These are phyloP conservation scores for Microcyclosporella mali DNA, from an alignment of 2,329 filamentous ascomycete genomes.

Conservation along the genomic window DNA sequence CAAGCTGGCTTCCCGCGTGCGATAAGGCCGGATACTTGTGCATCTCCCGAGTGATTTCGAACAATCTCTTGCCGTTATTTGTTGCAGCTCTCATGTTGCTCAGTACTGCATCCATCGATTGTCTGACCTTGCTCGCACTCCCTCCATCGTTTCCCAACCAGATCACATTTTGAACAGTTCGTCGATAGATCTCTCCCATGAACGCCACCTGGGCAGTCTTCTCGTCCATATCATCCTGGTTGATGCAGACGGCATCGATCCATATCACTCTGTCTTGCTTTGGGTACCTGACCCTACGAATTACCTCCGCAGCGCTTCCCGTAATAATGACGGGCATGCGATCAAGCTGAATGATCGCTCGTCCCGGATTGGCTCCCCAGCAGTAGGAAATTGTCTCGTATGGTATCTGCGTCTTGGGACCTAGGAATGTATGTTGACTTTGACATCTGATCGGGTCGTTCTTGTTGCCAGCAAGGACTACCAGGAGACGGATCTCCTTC, in stretches of 20 bases:
- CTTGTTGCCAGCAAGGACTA: background rate
- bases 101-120: too few species aligned
- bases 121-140: background rate
- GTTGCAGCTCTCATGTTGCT: too few species aligned
- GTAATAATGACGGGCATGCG: background rate
- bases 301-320: background rate
- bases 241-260: constrained; percentile 10
- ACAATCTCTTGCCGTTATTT: too few species aligned
- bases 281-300: background rate
- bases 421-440: background rate
- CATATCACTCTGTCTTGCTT: constrained; percentile 1
- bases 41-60: too few species aligned
- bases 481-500: constrained; percentile 1
- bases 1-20: too few species aligned
- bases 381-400: constrained; percentile 5
- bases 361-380: background rate
- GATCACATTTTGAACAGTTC: background rate
- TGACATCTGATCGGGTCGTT: background rate
- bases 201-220: constrained; percentile 8
- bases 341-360: background rate
- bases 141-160: constrained; percentile 1
- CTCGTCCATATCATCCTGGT: constrained; percentile 13
- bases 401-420: background rate
- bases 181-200: constrained; percentile 14
- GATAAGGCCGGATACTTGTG: too few species aligned